Evolutionary conservation across 2,329 filamentous ascomycete species (phyloP).

Genomic region (Aspergillus glaucus): DNA sequence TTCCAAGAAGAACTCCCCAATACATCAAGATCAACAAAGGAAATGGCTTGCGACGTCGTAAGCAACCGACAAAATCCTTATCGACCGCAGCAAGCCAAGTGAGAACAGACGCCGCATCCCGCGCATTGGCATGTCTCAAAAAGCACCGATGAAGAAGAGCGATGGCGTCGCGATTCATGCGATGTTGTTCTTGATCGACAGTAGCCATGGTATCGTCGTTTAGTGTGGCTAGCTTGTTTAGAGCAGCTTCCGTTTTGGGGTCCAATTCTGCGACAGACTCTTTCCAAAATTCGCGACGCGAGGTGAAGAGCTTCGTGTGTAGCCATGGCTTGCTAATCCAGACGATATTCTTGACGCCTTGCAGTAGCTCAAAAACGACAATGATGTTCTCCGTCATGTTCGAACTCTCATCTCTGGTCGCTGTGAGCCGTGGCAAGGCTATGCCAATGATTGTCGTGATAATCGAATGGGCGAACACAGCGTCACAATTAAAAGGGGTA

Average conservation of each 20-base stretch:
- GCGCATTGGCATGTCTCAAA: slow-evolving; percentile 14
- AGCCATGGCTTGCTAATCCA: slow-evolving; percentile 32
- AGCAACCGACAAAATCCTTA: slow-evolving; percentile 26
- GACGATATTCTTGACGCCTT: slow-evolving; percentile 30
- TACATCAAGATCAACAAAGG: slow-evolving; percentile 30
- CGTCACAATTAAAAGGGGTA: slow-evolving; percentile 31
- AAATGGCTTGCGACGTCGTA: slow-evolving; percentile 24
- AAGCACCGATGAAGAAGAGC: slow-evolving; percentile 24
- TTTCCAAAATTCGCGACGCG: slow-evolving; percentile 41
- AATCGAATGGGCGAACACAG: slow-evolving; percentile 32
- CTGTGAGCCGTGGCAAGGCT: slow-evolving; percentile 28
- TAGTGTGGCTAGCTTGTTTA: slow-evolving; percentile 20
- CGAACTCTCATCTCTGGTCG: slow-evolving; percentile 20
- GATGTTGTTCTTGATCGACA: slow-evolving; percentile 21
- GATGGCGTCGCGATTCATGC: slow-evolving; percentile 25
- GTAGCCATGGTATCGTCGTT: slow-evolving; percentile 23
- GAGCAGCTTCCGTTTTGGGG: slow-evolving; percentile 18
- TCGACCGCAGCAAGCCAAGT: slow-evolving; percentile 29
- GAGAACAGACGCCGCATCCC: slow-evolving; percentile 26
- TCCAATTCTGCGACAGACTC: slow-evolving; percentile 23
- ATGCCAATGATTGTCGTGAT: slow-evolving; percentile 32
- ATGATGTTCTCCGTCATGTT: slow-evolving; percentile 32
- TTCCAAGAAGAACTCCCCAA: slow-evolving; percentile 29
- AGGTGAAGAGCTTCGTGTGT: slow-evolving; percentile 48
- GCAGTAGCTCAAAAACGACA: slow-evolving; percentile 30